phyloP scores from a whole-genome alignment of 108 stramenopile genomes.

The Nannochloropsis gaditana region DNA sequence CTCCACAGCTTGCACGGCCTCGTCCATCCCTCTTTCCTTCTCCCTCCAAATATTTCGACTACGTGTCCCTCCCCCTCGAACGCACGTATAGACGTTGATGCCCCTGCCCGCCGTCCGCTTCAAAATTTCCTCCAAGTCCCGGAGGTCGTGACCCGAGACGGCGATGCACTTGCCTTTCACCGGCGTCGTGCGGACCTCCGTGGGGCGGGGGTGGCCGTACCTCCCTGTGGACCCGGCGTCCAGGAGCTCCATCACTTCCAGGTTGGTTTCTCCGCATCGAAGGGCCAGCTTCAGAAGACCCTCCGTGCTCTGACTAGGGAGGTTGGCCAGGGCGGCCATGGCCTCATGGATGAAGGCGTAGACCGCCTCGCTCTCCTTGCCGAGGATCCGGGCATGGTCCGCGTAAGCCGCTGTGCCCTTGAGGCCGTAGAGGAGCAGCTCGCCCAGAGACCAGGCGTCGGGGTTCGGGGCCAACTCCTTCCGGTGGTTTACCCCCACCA shows the following conservation, averaged over 20 bases:
- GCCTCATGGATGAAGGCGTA: slow-evolving; percentile 63
- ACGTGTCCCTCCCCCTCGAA: background rate
- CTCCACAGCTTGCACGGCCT: background rate
- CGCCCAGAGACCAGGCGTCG: slow-evolving; percentile 64
- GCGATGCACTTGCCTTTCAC: slow-evolving; percentile 67
- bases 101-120: slow-evolving; percentile 73
- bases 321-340: slow-evolving; percentile 58
- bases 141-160: slow-evolving; percentile 69
- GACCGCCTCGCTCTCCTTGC: slow-evolving; percentile 52
- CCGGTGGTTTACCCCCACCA: background rate
- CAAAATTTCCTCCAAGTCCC: slow-evolving; percentile 60
- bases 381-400: slow-evolving; percentile 61
- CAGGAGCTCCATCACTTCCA: slow-evolving; percentile 58
- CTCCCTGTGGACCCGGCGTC: slow-evolving; percentile 61
- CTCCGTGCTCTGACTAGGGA: slow-evolving; percentile 55
- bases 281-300: slow-evolving; percentile 43
- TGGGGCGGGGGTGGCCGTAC: slow-evolving; percentile 64
- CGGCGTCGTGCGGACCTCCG: slow-evolving; percentile 60
- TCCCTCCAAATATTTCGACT: background rate
- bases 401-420: slow-evolving; percentile 69
- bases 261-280: slow-evolving; percentile 63
- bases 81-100: slow-evolving; percentile 66
- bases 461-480: slow-evolving; percentile 39
- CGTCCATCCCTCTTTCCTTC: background rate
- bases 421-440: slow-evolving; percentile 65